Evolutionary conservation across 192 early-diverging fungal species (phyloP), one percentile per base, ranked within the genome.

Genomic region (Entomortierella parvispora): DNA sequence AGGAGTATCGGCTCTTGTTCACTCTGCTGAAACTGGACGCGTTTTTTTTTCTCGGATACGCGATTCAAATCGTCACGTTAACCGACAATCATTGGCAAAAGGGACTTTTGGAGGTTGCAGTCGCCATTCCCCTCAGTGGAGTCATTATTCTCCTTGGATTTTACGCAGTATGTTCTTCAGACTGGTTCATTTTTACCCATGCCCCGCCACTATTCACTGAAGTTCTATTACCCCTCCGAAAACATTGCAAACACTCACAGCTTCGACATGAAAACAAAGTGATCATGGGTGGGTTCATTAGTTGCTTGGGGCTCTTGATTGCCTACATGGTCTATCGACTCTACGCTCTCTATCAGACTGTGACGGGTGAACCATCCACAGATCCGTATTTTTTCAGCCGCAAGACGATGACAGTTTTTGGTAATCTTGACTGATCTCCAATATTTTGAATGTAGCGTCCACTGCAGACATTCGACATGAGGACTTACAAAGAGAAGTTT

Each of bases 21-120:
- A 80, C 79, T 2, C 28, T 79, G n/a, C 49, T 79, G 31, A 79
- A 79, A 18, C 42, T 79, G 50, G 76, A 79, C 48, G 69, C 69
- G n/a, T 79, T 79, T 34, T 79, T 79, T 68, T 79, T 79, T 55
- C 55, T 79, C 25, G 76, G 59, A 29, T 79, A 79, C 26, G 76
- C 76, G 4, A 62, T 79, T 14, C 68, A 70, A 22, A 43, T 76
- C 17, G 72, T 65, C 9, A 46, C 59, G 14, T 34, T 76, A 26
- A 76, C 65, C 17, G 72, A 68, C 31, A 76, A 60, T 22, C 46
- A 68, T 9, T 76, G 72, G 72, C 51, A 56, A 18, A 76, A 58
- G 14, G 72, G 72, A 11, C 43, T 76, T 18, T 50, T 22, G n/a
- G 72, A 76, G 18, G 44, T 76, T 18, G 64, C 72, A 0, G 66